These are phyloP conservation scores for Ophiocordyceps robertsii DNA, from an alignment of 2,329 filamentous ascomycete species.

Conservation along the genomic window DNA sequence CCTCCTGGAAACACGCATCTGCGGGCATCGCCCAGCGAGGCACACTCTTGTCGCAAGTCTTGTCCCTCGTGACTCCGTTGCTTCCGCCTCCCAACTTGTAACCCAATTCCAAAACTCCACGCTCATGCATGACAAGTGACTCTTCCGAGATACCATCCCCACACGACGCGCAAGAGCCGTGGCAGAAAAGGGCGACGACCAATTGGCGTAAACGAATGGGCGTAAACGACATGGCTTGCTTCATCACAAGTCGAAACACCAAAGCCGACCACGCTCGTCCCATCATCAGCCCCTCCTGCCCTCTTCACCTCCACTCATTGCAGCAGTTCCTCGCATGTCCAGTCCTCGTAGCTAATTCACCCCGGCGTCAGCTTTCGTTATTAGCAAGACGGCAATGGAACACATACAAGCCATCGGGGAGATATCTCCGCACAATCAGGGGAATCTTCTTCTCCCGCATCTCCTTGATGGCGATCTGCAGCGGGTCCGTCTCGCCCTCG, in stretches of 20 bases:
- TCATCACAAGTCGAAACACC: neutral
- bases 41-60: too few relatives aligned
- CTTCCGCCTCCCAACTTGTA: neutral
- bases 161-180: neutral
- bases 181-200: neutral
- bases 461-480: slow-evolving; percentile 97
- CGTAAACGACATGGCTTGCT: neutral
- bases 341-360: slow-evolving; percentile 78
- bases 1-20: too few relatives aligned
- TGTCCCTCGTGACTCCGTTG: too few relatives aligned
- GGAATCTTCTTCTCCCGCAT: slow-evolving; percentile 98
- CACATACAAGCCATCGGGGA: slow-evolving; percentile 79
- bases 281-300: slow-evolving; percentile 3
- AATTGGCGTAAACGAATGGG: too few relatives aligned
- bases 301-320: slow-evolving; percentile 26
- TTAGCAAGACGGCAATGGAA: too few relatives aligned
- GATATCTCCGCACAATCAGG: slow-evolving; percentile 83
- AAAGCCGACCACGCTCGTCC: neutral
- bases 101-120: slow-evolving; percentile 16
- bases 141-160: slow-evolving; percentile 6
- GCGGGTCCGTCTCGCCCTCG: slow-evolving; percentile 92
- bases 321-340: slow-evolving; percentile 93
- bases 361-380: neutral
- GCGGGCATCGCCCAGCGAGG: too few relatives aligned
- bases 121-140: slow-evolving; percentile 19